Evolutionary conservation across 495 filamentous ascomycete species (phyloP), one percentile per base, ranked within the genome.

Genomic region (Daldinia grandis): DNA sequence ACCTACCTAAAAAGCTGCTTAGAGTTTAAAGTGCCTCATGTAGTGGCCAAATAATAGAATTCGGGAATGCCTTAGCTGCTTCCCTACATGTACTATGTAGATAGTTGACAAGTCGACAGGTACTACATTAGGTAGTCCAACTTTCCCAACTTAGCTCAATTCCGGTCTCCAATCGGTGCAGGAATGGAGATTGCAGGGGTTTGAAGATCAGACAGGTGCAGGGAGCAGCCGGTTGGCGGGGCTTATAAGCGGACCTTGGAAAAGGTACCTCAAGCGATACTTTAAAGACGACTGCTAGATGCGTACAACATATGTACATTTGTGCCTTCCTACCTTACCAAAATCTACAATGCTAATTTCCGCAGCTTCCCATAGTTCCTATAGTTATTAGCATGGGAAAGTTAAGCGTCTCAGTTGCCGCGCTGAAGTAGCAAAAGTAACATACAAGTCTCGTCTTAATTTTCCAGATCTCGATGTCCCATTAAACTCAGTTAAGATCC

Each of bases 151-250:
- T 59, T 50, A 50, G 59, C 28, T 67, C 42, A 60, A 58, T 62
- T 71, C 62, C 62, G 62, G 68, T 37, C 67, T 63, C 31, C 15
- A 28, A 58, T n/a, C 25, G 58, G 63, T 47, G 60, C 50, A 68
- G 63, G 70, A 66, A 73, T 73, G 70, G 65, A 68, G 53, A 68
- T 73, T 68, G 35, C 70, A 73, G 65, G 70, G 70, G 44, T 73
- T 27, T 50, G 70, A 40, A 69, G 70, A 72, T 72, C 69, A 72
- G 68, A 71, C 68, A 62, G 68, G 50, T 49, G 58, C 63, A 58
- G 56, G 64, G 69, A 65, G 51, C 47, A 56, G 58, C 28, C 54
- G 28, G 56, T 55, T 61, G 50, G 62, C 61, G 62, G 51, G 63
- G 58, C 42, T 54, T 44, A 24, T 25, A 33, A 28, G 49, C 55